phyloP scores from a whole-genome alignment of 108 stramenopile genomes.

The Mediolabrus comicus region DNA sequence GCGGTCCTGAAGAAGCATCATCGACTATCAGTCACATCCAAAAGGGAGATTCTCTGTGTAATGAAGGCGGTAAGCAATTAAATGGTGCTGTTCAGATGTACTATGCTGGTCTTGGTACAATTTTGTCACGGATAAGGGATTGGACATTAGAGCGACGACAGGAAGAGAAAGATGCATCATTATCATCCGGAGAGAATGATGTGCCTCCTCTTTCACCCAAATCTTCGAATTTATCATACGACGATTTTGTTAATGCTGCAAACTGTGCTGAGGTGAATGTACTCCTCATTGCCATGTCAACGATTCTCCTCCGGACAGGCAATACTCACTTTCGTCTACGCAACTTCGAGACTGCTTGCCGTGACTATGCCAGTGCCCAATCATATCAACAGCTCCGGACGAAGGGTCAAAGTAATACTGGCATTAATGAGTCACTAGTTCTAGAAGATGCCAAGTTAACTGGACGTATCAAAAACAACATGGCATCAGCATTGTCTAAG shows the following conservation, averaged over 20 bases:
- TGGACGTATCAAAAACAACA: slow-evolving; percentile 42
- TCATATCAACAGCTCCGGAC: slow-evolving; percentile 27
- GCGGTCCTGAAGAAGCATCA: slow-evolving; percentile 33
- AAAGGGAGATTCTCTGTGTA: slow-evolving; percentile 31
- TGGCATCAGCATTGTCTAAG: slow-evolving; percentile 39
- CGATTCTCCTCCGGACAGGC: slow-evolving; percentile 41
- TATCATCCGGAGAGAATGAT: background rate
- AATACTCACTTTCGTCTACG: slow-evolving; percentile 35
- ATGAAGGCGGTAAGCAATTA: background rate
- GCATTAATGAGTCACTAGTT: slow-evolving; percentile 3
- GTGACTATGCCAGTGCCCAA: slow-evolving; percentile 43
- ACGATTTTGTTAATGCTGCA: slow-evolving; percentile 25
- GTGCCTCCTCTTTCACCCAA: background rate
- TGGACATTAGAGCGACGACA: slow-evolving; percentile 13
- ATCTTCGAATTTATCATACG: slow-evolving; percentile 5
- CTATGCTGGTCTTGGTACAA: slow-evolving; percentile 42
- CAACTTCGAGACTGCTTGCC: slow-evolving; percentile 30
- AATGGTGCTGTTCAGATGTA: slow-evolving; percentile 36
- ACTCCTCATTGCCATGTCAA: slow-evolving; percentile 39
- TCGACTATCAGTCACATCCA: slow-evolving; percentile 38
- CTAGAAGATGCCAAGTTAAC: slow-evolving; percentile 39
- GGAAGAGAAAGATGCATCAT: background rate
- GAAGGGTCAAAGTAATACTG: background rate
- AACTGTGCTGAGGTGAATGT: slow-evolving; percentile 29
- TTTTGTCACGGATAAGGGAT: slow-evolving; percentile 31